These are phyloP conservation scores for Nakazawaea ernobii DNA, from an alignment of 805 yeast genomes.

Conservation along the genomic window DNA sequence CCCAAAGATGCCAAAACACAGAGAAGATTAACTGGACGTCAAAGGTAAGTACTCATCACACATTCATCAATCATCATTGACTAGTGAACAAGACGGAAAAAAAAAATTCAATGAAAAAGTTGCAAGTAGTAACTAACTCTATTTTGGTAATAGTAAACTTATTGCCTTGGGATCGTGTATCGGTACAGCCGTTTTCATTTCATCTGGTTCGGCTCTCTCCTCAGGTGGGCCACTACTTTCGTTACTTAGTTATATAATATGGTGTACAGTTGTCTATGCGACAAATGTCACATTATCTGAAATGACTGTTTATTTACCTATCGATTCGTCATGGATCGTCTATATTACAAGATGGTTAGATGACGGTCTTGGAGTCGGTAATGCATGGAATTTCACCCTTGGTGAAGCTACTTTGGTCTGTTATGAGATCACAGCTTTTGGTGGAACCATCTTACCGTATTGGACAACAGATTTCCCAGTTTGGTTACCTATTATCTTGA, in stretches of 20 bases:
- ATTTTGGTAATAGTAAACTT: conserved; percentile 38
- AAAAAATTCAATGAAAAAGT: no score
- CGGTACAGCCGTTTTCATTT: conserved; percentile 74
- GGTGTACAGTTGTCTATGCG: conserved; percentile 66
- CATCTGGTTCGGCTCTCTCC: conserved; percentile 58
- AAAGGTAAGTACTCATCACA: conserved; percentile 7
- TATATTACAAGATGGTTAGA: conserved; percentile 69
- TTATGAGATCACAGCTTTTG: conserved; percentile 64
- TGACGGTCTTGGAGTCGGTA: conserved; percentile 69
- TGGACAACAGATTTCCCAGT: conserved; percentile 73
- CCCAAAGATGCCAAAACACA: conserved; percentile 6
- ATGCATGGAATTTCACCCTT: conserved; percentile 79
- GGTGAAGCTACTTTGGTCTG: conserved; percentile 76
- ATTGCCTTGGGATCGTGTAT: conserved; percentile 80
- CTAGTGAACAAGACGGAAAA: no score
- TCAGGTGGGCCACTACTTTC: conserved; percentile 69
- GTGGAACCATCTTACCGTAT: conserved; percentile 60
- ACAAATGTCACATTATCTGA: conserved; percentile 74
- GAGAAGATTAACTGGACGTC: conserved; percentile 9
- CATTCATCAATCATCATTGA: no score
- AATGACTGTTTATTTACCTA: conserved; percentile 70
- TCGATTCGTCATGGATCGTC: conserved; percentile 66
- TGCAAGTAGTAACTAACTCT: no score
- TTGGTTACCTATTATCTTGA: conserved; percentile 59
- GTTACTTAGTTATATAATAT: conserved; percentile 56